Conservation (phyloP, 345 rosid genomes). For the Arabidopsis arenosa region DNA sequence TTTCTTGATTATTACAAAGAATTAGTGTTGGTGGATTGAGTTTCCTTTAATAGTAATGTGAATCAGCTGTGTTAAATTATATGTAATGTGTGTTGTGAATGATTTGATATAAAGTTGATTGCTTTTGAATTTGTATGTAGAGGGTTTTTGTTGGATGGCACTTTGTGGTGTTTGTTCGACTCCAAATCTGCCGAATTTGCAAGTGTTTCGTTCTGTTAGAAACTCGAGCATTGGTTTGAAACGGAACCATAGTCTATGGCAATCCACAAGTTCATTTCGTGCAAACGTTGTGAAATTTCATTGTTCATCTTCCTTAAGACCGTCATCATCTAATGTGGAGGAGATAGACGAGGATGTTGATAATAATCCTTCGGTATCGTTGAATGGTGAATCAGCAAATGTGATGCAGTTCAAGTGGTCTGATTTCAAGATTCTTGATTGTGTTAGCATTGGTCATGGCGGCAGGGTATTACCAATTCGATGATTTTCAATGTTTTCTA, state of each 20-base stretch:
- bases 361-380: slow-evolving; percentile 23
- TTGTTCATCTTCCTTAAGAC: slow-evolving; percentile 54
- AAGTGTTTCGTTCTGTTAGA: slow-evolving; percentile 31
- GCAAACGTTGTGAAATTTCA: slow-evolving; percentile 37
- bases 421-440: slow-evolving; percentile 78
- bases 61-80: neutral
- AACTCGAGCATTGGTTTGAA: slow-evolving; percentile 45
- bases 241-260: slow-evolving; percentile 29
- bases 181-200: slow-evolving; percentile 48
- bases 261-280: slow-evolving; percentile 7
- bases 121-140: neutral
- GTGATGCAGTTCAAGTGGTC: slow-evolving; percentile 78
- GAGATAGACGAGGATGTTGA: slow-evolving; percentile 49
- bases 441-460: slow-evolving; percentile 84
- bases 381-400: slow-evolving; percentile 59
- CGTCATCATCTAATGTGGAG: slow-evolving; percentile 50
- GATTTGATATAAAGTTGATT: neutral
- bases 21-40: neutral
- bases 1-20: neutral
- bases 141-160: slow-evolving; percentile 55
- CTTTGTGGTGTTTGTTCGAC: slow-evolving; percentile 50
- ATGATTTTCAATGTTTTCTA: neutral
- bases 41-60: slow-evolving; percentile 1
- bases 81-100: neutral
- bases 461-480: slow-evolving; percentile 64